Evolutionary conservation across 202 grass and related monocot species (phyloP), one percentile per base, ranked within the genome.

Genomic region (Sporobolus alterniflorus): DNA sequence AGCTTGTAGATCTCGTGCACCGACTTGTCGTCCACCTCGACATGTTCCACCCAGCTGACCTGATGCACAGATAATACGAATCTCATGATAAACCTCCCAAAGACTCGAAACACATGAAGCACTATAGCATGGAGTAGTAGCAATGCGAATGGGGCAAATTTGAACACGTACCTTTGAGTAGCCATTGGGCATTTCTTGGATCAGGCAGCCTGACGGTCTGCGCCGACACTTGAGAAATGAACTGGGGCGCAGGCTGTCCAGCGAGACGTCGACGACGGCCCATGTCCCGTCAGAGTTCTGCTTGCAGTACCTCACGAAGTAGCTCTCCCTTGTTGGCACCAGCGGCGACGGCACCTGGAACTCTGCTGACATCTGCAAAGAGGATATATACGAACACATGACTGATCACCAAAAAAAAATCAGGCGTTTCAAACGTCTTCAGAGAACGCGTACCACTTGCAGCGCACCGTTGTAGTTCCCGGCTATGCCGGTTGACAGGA

Each of bases 391-490:
- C 39, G 4, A 79, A 9, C 30, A 52, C 5, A 29, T 14, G 22
- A 73, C 4, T 9, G 1, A 24, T 34, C 28, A n/a, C n/a, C n/a
- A n/a, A n/a, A n/a, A n/a, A n/a, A n/a, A n/a, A 7, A 59, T 26
- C n/a, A 22, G 4, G 34, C n/a, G n/a, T n/a, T n/a, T n/a, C n/a
- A n/a, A n/a, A n/a, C n/a, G n/a, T 32, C 28, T 3, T 48, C 57
- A 51, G 11, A 55, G 42, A 78, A 40, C 34, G 50, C 62, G 43
- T 65, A 97, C 94, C 87, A 99, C 87, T 96, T 99, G 97, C 82
- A 99, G n/a, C 79, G 97, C 97, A 69, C 97, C 97, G 16, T 99
- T 92, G 82, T 92, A 96, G 83, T 94, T 96, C n/a, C 93, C 93
- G 0, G 97, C 91, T 1, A 99, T 91, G 43, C 97, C 97, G 14